phyloP scores from a whole-genome alignment of 2,329 filamentous ascomycete species.

The Sclerotinia glacialis region DNA sequence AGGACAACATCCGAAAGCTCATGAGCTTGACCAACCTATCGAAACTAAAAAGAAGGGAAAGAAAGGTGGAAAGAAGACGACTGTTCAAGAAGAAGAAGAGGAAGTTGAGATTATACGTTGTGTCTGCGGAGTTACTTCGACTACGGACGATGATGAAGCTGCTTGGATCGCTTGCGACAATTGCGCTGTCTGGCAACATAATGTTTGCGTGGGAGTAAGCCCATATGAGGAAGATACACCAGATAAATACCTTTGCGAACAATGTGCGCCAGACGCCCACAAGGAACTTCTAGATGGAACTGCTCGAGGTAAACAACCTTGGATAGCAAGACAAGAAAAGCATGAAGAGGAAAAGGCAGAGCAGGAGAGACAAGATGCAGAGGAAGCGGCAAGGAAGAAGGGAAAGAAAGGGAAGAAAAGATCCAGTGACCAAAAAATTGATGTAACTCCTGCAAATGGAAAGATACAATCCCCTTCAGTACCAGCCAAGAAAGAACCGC shows the following conservation, averaged over 20 bases:
- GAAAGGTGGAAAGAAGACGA: conserved; percentile 54
- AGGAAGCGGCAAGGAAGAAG: conserved; percentile 45
- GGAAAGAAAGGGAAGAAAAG: conserved; percentile 63
- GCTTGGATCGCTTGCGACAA: conserved; percentile 95
- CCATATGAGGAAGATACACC: conserved; percentile 72
- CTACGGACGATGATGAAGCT: conserved; percentile 80
- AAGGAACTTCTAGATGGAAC: conserved; percentile 76
- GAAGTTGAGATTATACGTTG: conserved; percentile 73
- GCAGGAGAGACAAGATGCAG: conserved; percentile 50
- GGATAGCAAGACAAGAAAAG: conserved; percentile 67
- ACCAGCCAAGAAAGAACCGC: conserved; percentile 39
- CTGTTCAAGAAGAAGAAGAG: conserved; percentile 46
- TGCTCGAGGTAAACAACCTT: conserved; percentile 76
- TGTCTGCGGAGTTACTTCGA: conserved; percentile 83
- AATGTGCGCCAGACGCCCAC: conserved; percentile 78
- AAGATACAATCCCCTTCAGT: conserved; percentile 36
- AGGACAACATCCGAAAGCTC: conserved; percentile 88
- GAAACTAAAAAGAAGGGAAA: conserved; percentile 50
- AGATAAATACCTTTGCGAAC: conserved; percentile 88
- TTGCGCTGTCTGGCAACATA: conserved; percentile 95
- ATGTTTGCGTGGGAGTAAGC: conserved; percentile 86
- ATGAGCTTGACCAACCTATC: conserved; percentile 63
- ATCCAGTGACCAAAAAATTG: conserved; percentile 57
- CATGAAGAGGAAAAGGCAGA: conserved; percentile 57
- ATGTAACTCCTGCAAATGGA: conserved; percentile 43